Base-by-base conservation (phyloP, 2,329 filamentous ascomycete species). In the Pyrenochaeta sp. region DNA sequence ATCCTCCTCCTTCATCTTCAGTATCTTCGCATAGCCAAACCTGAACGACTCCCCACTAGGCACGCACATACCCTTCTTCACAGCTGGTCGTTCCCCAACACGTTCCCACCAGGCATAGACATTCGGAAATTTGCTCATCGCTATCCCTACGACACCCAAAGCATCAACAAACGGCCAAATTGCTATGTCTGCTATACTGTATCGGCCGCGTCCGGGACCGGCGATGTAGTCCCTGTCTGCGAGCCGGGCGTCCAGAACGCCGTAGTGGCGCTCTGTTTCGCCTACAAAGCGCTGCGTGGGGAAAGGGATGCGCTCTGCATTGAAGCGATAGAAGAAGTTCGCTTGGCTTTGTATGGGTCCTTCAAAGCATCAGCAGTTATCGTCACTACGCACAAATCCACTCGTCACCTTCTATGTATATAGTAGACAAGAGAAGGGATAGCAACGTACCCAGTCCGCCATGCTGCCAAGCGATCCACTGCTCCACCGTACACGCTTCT, bases 381-480 rank as follows among this genome's bases (percentile, higher is more conserved):
- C 19, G 6, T 15, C 37, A 15, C 13, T 13, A 40, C 19, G 19
- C 19, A 40, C 37, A 10, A 32, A 10, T 32, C 30, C 30, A 10
- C 37, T 40, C 13, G 37, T 6, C 37, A 15, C 37, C 6, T n/a
- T n/a, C 13, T 19, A 19, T 19, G 19, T 19, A 19, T 19, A 19
- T 19, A 19, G 19, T 19, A 19, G 19, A 19, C 19, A 19, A 15
- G 19, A 40, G 15, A 40, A 15, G 19, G 19, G 15, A 40, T 22
- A 22, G 24, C 6, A 42, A 36, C 56, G n/a, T 50, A 59, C 56
- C 45, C 24, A 53, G 4, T 2, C 55, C 54, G 7, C 43, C 39
- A 32, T 56, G 52, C 64, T 76, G 75, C 84, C 85, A 89, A 25
- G 82, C 82, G 50, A 86, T 79, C 87, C 86, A 89, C 66, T 84